Conservation (phyloP, 208 protist species). For the Porcisia deanei region DNA sequence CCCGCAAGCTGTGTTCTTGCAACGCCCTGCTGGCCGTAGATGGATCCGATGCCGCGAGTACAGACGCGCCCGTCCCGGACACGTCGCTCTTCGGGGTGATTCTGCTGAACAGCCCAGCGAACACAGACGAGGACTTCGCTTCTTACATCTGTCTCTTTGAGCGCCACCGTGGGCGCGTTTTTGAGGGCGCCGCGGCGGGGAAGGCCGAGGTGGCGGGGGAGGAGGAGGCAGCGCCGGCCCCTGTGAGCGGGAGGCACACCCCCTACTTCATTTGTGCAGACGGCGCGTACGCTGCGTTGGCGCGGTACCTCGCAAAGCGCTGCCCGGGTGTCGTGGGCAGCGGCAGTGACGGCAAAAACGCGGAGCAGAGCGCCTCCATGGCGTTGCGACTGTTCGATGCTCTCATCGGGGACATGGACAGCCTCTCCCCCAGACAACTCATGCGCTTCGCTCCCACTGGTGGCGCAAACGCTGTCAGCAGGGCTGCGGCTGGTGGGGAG, state of each 20-base stretch:
- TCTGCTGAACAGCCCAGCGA: conserved; percentile 71
- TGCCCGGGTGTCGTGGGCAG: neutral
- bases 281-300: conserved; percentile 53
- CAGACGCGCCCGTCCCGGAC: conserved; percentile 16
- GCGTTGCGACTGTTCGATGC: conserved; percentile 33
- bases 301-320: conserved; percentile 33
- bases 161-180: conserved; percentile 22
- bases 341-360: neutral
- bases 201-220: neutral
- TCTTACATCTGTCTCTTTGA: conserved; percentile 52
- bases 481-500: neutral
- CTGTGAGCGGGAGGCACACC: neutral
- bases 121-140: conserved; percentile 44
- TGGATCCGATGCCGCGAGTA: neutral
- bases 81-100: conserved; percentile 51
- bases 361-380: conserved; percentile 3
- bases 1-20: conserved; percentile 40
- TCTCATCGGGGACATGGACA: conserved; percentile 62
- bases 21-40: conserved; percentile 21
- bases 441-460: neutral
- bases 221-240: neutral
- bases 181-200: neutral
- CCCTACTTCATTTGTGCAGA: conserved; percentile 80
- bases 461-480: neutral
- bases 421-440: conserved; percentile 21